Conservation (phyloP, 768 basidiomycete genomes). For the Fistulinella prunicolor region DNA sequence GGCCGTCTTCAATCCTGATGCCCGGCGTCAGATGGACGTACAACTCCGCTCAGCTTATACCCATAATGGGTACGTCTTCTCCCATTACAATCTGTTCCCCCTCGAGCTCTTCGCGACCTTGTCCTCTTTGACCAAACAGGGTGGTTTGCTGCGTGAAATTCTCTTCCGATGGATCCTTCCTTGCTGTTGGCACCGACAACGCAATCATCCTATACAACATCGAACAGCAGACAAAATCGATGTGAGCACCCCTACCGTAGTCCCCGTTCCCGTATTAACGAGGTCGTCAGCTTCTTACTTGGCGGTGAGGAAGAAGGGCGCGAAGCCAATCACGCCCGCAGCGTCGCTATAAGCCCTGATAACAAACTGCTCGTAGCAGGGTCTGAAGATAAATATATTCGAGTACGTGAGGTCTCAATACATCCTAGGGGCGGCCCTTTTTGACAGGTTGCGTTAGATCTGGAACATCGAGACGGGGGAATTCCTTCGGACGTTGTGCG, state of each 20-base stretch:
- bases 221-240: conserved; percentile 24
- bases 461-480: conserved; percentile 26
- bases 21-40: conserved; percentile 48
- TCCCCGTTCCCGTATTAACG: not conserved
- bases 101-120: conserved; percentile 8
- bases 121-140: conserved; percentile 11
- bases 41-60: conserved; percentile 66
- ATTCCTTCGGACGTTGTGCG: conserved; percentile 30
- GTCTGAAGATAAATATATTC: conserved; percentile 34
- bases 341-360: conserved; percentile 32
- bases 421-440: not conserved
- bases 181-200: conserved; percentile 33
- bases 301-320: conserved; percentile 21
- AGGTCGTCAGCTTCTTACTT: conserved; percentile 23
- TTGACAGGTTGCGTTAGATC: conserved; percentile 18
- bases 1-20: conserved; percentile 50
- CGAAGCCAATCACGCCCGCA: conserved; percentile 30
- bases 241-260: conserved; percentile 14
- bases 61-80: conserved; percentile 69
- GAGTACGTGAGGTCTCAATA: conserved; percentile 20
- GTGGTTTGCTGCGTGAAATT: conserved; percentile 33
- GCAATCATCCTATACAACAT: conserved; percentile 30
- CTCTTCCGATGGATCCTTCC: conserved; percentile 30
- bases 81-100: conserved; percentile 8
- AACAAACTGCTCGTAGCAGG: conserved; percentile 31